These are phyloP conservation scores for Laburnicola sp. DNA, from an alignment of 2,329 filamentous ascomycete genomes.

Conservation along the genomic window DNA sequence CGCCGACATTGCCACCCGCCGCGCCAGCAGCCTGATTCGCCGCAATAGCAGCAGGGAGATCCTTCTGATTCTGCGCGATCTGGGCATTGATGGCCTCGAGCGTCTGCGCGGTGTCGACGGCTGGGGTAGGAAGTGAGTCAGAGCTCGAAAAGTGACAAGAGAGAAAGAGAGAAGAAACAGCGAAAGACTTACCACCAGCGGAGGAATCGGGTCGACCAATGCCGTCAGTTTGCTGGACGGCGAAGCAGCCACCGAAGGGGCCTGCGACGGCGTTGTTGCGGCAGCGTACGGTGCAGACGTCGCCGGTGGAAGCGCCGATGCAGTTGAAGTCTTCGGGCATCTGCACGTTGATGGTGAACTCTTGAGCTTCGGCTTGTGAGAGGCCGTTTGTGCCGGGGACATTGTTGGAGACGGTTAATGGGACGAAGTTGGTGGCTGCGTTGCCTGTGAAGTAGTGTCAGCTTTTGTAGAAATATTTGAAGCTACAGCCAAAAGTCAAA, in stretches of 20 bases:
- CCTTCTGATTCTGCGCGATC: slow-evolving; percentile 55
- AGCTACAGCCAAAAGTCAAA: no score
- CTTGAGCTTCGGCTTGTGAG: slow-evolving; percentile 58
- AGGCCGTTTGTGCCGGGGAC: slow-evolving; percentile 62
- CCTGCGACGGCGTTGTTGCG: slow-evolving; percentile 63
- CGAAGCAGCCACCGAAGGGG: slow-evolving; percentile 65
- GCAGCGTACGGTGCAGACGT: slow-evolving; percentile 66
- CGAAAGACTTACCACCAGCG: slow-evolving; percentile 31
- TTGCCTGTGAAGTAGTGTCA: slow-evolving; percentile 20
- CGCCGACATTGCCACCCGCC: slow-evolving; percentile 40
- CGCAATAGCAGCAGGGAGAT: slow-evolving; percentile 54
- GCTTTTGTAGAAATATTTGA: neutral
- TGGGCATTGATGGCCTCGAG: slow-evolving; percentile 54
- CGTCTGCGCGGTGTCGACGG: slow-evolving; percentile 53
- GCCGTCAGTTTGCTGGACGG: slow-evolving; percentile 59
- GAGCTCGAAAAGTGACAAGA: slow-evolving; percentile 7
- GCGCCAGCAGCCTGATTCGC: slow-evolving; percentile 52
- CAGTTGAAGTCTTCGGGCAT: slow-evolving; percentile 61
- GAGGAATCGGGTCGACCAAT: slow-evolving; percentile 28
- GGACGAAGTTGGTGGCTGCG: slow-evolving; percentile 50
- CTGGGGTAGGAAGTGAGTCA: slow-evolving; percentile 31
- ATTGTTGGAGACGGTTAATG: slow-evolving; percentile 61
- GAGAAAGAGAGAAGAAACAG: slow-evolving; percentile 1
- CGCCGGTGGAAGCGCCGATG: slow-evolving; percentile 57
- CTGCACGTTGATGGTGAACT: slow-evolving; percentile 62